Evolutionary conservation across 2,329 filamentous ascomycete genomes (phyloP).

Genomic region (Diaporthe sp.): DNA sequence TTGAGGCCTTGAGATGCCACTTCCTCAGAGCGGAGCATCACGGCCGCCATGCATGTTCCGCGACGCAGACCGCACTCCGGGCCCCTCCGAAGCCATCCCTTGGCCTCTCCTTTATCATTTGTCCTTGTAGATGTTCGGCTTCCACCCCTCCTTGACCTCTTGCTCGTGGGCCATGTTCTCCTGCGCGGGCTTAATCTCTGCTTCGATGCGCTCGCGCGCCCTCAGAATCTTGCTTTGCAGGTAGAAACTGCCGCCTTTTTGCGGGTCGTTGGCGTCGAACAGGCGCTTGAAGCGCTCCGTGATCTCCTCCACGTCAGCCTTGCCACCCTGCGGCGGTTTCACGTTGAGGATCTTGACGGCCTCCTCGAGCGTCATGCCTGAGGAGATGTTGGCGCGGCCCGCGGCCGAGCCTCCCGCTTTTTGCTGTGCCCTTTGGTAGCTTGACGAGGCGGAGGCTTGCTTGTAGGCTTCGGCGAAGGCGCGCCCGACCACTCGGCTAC

Average conservation of each 20-base stretch:
- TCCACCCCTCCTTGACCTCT: slow-evolving; percentile 88
- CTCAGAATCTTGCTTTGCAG: slow-evolving; percentile 96
- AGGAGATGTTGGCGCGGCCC: slow-evolving; percentile 63
- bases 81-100: not conserved
- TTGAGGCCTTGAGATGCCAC: not conserved
- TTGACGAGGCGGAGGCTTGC: slow-evolving; percentile 89
- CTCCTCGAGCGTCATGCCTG: slow-evolving; percentile 92
- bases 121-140: slow-evolving; percentile 95
- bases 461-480: slow-evolving; percentile 96
- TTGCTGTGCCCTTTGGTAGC: slow-evolving; percentile 81
- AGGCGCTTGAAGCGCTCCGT: slow-evolving; percentile 92
- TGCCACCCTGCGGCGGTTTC: slow-evolving; percentile 83
- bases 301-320: slow-evolving; percentile 83
- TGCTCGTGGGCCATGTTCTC: slow-evolving; percentile 81
- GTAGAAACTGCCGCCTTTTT: slow-evolving; percentile 98
- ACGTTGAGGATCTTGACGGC: slow-evolving; percentile 98
- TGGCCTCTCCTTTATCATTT: slow-evolving; percentile 59
- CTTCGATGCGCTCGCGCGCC: slow-evolving; percentile 91
- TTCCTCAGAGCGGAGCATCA: not conserved
- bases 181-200: slow-evolving; percentile 81
- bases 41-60: not conserved
- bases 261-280: slow-evolving; percentile 93
- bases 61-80: not conserved
- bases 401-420: slow-evolving; percentile 63
- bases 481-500: slow-evolving; percentile 90